A percentile compares a stretch with the other conserved stretches of the same genome.
These are phyloP conservation scores for Larix sibirica DNA, from an alignment of 83 land plant genomes.

Conservation along the genomic window DNA sequence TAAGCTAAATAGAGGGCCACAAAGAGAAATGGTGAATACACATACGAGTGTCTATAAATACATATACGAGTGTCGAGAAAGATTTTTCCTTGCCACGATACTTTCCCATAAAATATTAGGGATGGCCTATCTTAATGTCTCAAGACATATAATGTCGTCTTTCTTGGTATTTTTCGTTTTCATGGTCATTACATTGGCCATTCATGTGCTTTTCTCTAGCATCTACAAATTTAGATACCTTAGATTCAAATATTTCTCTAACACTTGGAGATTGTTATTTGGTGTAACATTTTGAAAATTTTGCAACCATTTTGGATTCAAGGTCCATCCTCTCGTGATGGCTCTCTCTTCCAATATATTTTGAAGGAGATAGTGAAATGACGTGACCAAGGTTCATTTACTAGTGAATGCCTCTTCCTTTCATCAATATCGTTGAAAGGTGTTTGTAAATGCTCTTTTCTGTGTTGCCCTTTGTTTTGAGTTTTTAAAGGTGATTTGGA, in stretches of 20 bases:
- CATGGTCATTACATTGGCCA: background rate
- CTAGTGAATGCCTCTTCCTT: background rate
- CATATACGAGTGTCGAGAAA: background rate
- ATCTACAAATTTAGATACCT: background rate
- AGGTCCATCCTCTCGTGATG: background rate
- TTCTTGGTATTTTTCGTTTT: background rate
- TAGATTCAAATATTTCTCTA: background rate
- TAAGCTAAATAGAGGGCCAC: too few species aligned
- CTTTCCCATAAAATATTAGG: conserved; percentile 9
- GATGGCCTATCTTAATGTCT: conserved; percentile 1
- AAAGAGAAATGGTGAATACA: too few species aligned
- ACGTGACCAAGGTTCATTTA: too few species aligned
- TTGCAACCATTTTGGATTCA: background rate
- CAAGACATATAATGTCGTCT: background rate
- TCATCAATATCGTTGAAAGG: background rate
- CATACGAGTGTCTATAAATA: too few species aligned
- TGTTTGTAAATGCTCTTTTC: background rate
- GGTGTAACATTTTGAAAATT: background rate
- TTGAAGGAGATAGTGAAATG: background rate
- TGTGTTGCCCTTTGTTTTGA: background rate
- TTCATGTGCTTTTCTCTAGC: background rate
- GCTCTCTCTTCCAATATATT: background rate
- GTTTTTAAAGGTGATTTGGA: background rate
- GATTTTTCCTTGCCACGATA: conserved; percentile 16
- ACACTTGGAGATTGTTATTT: background rate